Evolutionary conservation across 371 early-diverging fungal genomes (phyloP).

Genomic region (Lichtheimia ornata): DNA sequence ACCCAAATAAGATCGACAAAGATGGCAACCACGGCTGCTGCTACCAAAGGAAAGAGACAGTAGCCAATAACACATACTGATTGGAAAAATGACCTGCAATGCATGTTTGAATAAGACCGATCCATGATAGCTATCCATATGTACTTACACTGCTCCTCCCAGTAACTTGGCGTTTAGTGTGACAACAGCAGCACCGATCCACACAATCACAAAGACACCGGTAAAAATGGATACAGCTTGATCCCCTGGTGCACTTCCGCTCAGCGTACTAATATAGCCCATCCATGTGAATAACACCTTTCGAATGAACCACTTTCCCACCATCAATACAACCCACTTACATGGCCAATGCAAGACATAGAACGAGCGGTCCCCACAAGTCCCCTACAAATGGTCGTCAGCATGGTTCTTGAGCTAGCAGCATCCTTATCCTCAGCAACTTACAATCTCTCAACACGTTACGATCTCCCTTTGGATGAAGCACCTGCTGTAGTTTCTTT

Average conservation of each 20-base stretch:
- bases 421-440: slow-evolving; percentile 20
- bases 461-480: slow-evolving; percentile 65
- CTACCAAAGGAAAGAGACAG: slow-evolving; percentile 90
- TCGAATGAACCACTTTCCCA: not conserved
- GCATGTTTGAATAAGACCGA: not conserved
- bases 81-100: slow-evolving; percentile 83
- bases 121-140: not conserved
- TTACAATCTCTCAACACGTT: slow-evolving; percentile 71
- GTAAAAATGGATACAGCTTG: slow-evolving; percentile 90
- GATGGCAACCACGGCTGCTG: slow-evolving; percentile 71
- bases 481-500: slow-evolving; percentile 74
- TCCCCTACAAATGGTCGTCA: slow-evolving; percentile 69
- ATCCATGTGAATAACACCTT: not conserved
- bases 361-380: slow-evolving; percentile 93
- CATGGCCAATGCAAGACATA: slow-evolving; percentile 86
- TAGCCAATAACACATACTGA: slow-evolving; percentile 95
- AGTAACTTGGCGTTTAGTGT: slow-evolving; percentile 92
- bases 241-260: slow-evolving; percentile 61
- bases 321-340: slow-evolving; percentile 10
- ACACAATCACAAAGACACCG: slow-evolving; percentile 88
- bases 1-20: slow-evolving; percentile 69
- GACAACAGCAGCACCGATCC: slow-evolving; percentile 92
- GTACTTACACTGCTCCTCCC: slow-evolving; percentile 85
- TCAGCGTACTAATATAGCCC: slow-evolving; percentile 44
- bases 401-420: not conserved